These are phyloP conservation scores for Simplicillium sp. DNA, from an alignment of 2,329 filamentous ascomycete genomes.

Conservation along the genomic window DNA sequence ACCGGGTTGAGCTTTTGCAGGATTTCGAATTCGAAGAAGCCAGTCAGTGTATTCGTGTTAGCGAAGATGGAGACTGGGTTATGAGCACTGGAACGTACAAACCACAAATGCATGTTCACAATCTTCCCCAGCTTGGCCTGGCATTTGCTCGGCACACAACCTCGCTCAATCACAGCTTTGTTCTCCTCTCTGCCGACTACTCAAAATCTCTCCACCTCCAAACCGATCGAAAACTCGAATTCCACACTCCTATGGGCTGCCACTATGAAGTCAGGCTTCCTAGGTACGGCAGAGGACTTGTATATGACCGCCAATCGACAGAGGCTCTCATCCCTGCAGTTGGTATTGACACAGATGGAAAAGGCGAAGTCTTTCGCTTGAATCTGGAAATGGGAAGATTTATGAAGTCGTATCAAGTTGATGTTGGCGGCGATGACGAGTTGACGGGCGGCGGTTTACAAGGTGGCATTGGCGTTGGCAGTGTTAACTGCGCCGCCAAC, in stretches of 20 bases:
- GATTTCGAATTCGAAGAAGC: constrained; percentile 98
- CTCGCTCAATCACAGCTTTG: constrained; percentile 83
- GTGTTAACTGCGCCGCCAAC: constrained; percentile 78
- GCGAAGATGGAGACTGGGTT: constrained; percentile 93
- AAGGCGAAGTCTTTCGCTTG: constrained; percentile 85
- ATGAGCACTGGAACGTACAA: constrained; percentile 81
- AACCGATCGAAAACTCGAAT: constrained; percentile 81
- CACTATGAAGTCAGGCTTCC: constrained; percentile 87
- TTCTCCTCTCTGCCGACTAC: constrained; percentile 82
- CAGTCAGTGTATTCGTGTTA: constrained; percentile 79
- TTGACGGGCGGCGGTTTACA: constrained; percentile 67
- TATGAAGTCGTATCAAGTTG: constrained; percentile 87
- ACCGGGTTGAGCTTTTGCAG: constrained; percentile 87
- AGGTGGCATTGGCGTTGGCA: constrained; percentile 75
- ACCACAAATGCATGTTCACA: constrained; percentile 77
- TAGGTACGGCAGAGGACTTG: constrained; percentile 80
- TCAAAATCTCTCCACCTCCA: constrained; percentile 92
- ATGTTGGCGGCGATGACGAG: constrained; percentile 77
- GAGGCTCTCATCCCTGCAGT: constrained; percentile 84
- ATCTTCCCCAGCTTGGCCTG: constrained; percentile 85
- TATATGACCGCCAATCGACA: constrained; percentile 72
- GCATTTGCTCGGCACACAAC: constrained; percentile 89
- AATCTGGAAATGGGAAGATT: constrained; percentile 89
- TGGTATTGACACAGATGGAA: constrained; percentile 74
- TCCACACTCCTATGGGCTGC: constrained; percentile 81